Conservation (phyloP, 2,329 filamentous ascomycete genomes). For the Coniella vitis region DNA sequence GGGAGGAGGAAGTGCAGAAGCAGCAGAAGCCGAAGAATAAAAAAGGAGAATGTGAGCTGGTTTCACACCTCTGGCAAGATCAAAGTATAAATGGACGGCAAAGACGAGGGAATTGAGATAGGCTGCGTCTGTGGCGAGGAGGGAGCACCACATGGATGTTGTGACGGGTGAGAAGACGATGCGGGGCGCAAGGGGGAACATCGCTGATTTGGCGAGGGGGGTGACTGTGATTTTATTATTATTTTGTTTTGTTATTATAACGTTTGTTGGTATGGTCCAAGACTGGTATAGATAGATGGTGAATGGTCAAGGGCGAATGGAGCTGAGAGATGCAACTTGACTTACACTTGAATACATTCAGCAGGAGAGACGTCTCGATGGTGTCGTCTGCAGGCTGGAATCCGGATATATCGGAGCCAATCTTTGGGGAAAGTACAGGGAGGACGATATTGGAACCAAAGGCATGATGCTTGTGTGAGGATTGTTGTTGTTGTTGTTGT, state of each 20-base stretch:
- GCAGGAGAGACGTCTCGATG: constrained; percentile 22
- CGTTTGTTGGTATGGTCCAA: too few species aligned
- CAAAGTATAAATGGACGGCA: constrained; percentile 26
- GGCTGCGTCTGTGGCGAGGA: constrained; percentile 26
- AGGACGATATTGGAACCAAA: neutral
- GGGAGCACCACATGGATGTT: constrained; percentile 23
- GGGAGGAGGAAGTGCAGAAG: too few species aligned
- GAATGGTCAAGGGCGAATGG: too few species aligned
- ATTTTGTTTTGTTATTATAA: too few species aligned
- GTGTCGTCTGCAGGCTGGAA: constrained; percentile 21
- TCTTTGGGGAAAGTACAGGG: neutral
- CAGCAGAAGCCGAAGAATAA: too few species aligned
- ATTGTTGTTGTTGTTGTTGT: too few species aligned
- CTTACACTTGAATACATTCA: constrained; percentile 25
- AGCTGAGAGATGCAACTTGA: too few species aligned
- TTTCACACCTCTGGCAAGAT: constrained; percentile 17
- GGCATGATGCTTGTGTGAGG: neutral
- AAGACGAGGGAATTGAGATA: constrained; percentile 31
- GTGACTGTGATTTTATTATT: too few species aligned
- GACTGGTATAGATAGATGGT: too few species aligned
- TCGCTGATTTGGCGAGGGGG: constrained; percentile 24
- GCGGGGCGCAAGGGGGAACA: constrained; percentile 28
- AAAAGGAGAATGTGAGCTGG: constrained; percentile 22
- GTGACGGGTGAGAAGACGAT: constrained; percentile 23
- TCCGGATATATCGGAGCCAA: constrained; percentile 20